These are phyloP conservation scores for Ustilago nuda DNA, from an alignment of 1,284 basidiomycete species.

Conservation along the genomic window DNA sequence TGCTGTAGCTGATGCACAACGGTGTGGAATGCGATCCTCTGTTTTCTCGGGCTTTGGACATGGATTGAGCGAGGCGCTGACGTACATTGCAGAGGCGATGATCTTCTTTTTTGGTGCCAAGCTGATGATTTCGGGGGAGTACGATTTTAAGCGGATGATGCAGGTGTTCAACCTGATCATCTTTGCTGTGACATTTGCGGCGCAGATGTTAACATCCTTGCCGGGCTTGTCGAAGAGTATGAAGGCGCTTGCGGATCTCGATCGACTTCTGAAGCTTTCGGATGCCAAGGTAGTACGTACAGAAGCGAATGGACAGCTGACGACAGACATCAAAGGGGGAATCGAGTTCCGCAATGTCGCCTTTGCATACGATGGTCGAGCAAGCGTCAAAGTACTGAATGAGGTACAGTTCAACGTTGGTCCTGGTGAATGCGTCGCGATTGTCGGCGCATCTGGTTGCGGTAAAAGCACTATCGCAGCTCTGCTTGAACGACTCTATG, in stretches of 20 bases:
- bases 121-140: slow-evolving; percentile 82
- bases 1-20: slow-evolving; percentile 76
- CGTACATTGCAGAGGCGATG: slow-evolving; percentile 80
- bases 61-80: slow-evolving; percentile 82
- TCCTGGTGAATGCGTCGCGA: slow-evolving; percentile 61
- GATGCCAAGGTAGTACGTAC: not conserved
- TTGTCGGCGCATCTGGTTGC: slow-evolving; percentile 65
- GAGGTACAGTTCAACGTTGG: slow-evolving; percentile 37
- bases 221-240: slow-evolving; percentile 58
- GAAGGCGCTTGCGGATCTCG: slow-evolving; percentile 80
- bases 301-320: slow-evolving; percentile 18
- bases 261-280: slow-evolving; percentile 74
- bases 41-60: slow-evolving; percentile 85
- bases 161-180: slow-evolving; percentile 90
- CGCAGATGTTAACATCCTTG: slow-evolving; percentile 83
- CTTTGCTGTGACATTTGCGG: slow-evolving; percentile 90
- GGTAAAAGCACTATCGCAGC: slow-evolving; percentile 65
- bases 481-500: slow-evolving; percentile 64
- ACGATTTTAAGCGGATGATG: slow-evolving; percentile 87
- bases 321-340: slow-evolving; percentile 24
- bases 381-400: slow-evolving; percentile 39
- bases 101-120: slow-evolving; percentile 89
- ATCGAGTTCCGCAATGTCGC: slow-evolving; percentile 55
- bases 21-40: slow-evolving; percentile 80
- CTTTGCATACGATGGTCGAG: slow-evolving; percentile 53